phyloP scores from a whole-genome alignment of 192 early-diverging fungal species.

The Entomortierella parvispora region DNA sequence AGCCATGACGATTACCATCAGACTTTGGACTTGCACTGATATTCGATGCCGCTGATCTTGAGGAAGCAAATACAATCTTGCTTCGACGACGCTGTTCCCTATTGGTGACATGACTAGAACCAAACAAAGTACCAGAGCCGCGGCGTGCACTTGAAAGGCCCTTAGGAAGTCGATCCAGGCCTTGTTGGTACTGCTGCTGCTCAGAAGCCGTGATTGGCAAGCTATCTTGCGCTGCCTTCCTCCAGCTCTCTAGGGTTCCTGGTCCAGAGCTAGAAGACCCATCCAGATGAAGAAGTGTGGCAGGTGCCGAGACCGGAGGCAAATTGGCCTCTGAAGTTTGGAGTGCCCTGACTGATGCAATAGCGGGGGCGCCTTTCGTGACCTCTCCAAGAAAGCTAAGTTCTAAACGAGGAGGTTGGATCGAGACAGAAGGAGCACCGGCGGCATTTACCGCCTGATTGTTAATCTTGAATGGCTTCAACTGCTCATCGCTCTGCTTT shows the following conservation, averaged over 20 bases:
- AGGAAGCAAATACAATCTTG: conserved; percentile 12
- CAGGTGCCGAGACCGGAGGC: conserved; percentile 28
- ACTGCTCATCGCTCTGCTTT: conserved; percentile 45
- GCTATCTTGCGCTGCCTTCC: conserved; percentile 22
- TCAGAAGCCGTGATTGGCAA: conserved; percentile 10
- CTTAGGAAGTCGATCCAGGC: conserved; percentile 6
- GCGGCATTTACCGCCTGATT: conserved; percentile 30
- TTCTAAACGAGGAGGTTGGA: conserved; percentile 46
- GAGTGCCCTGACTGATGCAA: not conserved
- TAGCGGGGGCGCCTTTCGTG: not conserved
- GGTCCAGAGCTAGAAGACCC: conserved; percentile 12
- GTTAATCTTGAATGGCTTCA: conserved; percentile 41
- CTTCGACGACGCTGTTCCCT: conserved; percentile 49
- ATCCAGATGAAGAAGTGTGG: not conserved
- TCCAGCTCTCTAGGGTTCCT: conserved; percentile 22
- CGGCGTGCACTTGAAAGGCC: conserved; percentile 31
- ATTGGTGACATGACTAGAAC: conserved; percentile 29
- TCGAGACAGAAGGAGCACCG: conserved; percentile 24
- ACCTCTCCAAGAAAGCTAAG: conserved; percentile 44
- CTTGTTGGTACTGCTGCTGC: not conserved
- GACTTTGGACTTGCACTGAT: conserved; percentile 12
- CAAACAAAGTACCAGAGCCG: conserved; percentile 27
- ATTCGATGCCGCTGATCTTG: conserved; percentile 9
- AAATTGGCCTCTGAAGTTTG: not conserved
- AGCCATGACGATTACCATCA: conserved; percentile 42